Evolutionary conservation across 352 stramenopile genomes (phyloP), one percentile per base, ranked within the genome.

Genomic region (Phytophthora idaei): DNA sequence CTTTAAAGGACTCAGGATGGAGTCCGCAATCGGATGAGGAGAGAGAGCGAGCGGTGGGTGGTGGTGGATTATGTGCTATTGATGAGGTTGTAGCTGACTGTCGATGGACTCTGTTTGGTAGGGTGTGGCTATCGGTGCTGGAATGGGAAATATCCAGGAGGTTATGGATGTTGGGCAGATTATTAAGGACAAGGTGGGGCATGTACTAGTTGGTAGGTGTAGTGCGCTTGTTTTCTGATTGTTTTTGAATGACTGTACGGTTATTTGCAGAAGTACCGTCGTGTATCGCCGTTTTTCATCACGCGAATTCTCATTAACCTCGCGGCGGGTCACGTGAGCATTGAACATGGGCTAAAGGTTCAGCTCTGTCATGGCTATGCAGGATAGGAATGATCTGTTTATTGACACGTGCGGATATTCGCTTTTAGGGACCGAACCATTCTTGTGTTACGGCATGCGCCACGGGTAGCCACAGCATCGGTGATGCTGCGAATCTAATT

Each of bases 381-480:
- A 21, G 21, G 21, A 21, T 37, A 14, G n/a, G 3, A 53, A 11
- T 27, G 41, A 27, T 47, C 41, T 3, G 27, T 25, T 39, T 3
- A 37, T 39, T 6, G 47, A 53, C 28, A 34, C 21, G 21, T 21
- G 15, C 4, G 29, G 29, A 2, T 4, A 34, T 7, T 56, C 9
- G 25, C n/a, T 48, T 2, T 27, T 53, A 95, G 82, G 98, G 98
- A 37, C 98, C 98, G 5, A 99, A 99, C 67, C 98, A 99, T 74
- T 96, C 95, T 54, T 93, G 98, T 57, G 92, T 97, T 31, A 99
- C 96, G 14, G 98, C 98, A 0, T 99, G 98, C 67, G 97, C 98
- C 14, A 98, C 96, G 29, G 97, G 97, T n/a, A 95, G 89, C 42
- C 95, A 99, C 76, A 94, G 93, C 45, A 99, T 99, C 60, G 96